Conservation (phyloP, 306 rosid genomes). For the Myrica gale region DNA sequence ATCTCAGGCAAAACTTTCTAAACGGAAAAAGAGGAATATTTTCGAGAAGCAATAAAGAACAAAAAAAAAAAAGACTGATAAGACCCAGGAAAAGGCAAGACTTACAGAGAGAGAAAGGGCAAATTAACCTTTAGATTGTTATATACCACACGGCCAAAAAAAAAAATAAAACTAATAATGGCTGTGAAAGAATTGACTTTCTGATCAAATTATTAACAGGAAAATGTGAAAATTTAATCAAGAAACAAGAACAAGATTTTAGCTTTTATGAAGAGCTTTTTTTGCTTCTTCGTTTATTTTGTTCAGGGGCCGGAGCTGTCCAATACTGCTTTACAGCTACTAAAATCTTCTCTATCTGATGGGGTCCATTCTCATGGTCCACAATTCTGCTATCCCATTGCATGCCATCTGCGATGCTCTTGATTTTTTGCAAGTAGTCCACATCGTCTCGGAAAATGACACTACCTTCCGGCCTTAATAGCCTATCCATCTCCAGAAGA, state of each 20-base stretch:
- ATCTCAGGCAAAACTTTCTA: neutral
- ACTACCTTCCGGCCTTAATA: conserved; percentile 73
- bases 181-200: conserved; percentile 30
- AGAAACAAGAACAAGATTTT: neutral
- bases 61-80: too few species aligned
- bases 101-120: too few species aligned
- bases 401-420: conserved; percentile 59
- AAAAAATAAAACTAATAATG: neutral
- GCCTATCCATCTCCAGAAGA: conserved; percentile 83
- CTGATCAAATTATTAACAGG: conserved; percentile 27
- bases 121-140: too few species aligned
- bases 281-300: conserved; percentile 20
- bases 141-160: neutral
- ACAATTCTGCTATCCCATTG: conserved; percentile 60
- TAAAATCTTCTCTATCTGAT: conserved; percentile 57
- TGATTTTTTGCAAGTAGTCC: conserved; percentile 59
- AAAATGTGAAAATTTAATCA: conserved; percentile 13
- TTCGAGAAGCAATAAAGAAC: too few species aligned
- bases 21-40: too few species aligned
- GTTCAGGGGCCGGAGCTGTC: conserved; percentile 54
- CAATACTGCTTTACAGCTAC: conserved; percentile 69
- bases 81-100: too few species aligned
- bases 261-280: conserved; percentile 26
- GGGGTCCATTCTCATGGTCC: conserved; percentile 83
- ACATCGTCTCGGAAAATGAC: conserved; percentile 79